Base-by-base conservation (phyloP, 345 rosid genomes). In the Aegle marmelos region DNA sequence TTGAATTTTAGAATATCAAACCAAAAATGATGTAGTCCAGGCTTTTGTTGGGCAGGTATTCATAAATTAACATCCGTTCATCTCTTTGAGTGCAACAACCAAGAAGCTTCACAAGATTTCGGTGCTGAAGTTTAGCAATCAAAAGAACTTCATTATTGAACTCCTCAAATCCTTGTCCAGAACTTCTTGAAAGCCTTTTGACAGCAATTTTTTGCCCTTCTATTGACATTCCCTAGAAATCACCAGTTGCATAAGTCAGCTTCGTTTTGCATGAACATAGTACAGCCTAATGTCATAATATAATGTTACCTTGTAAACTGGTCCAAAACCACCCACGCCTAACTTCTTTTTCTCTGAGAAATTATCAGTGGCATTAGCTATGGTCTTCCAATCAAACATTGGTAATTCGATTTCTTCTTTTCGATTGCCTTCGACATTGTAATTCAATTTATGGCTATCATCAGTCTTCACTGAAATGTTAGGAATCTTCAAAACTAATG, bases 21-120 rank as follows among this genome's bases (percentile, higher is more conserved):
- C 57, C 57, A 53, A 53, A 53, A 53, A 53, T 53, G 22, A 5
- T 16, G 57, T 50, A 50, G 22, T 53, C 76, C 68, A 88, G 82
- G 79, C 91, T 86, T 72, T 77, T 78, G 68, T 89, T 89, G 7
- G 87, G 89, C 85, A 85, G 75, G 82, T 82, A 86, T 77, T 89
- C 92, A 21, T 84, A 86, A 27, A 87, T 73, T 36, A 87, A 50
- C 81, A 84, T 68, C 69, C 78, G 83, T 70, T 89, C 86, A 22
- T 78, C 88, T 74, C 77, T 66, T 61, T 86, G 79, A 72, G 76
- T 81, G 68, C 87, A 82, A 25, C 78, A 87, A 13, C 87, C 87
- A 3, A 86, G 64, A 66, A 86, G 81, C 81, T 78, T 81, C 57
- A 84, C 89, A 7, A 86, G 87, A 74, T 86, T 86, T 30, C 84